Evolutionary conservation across 768 basidiomycete genomes (phyloP).

Genomic region (Panaeolus papilionaceus): DNA sequence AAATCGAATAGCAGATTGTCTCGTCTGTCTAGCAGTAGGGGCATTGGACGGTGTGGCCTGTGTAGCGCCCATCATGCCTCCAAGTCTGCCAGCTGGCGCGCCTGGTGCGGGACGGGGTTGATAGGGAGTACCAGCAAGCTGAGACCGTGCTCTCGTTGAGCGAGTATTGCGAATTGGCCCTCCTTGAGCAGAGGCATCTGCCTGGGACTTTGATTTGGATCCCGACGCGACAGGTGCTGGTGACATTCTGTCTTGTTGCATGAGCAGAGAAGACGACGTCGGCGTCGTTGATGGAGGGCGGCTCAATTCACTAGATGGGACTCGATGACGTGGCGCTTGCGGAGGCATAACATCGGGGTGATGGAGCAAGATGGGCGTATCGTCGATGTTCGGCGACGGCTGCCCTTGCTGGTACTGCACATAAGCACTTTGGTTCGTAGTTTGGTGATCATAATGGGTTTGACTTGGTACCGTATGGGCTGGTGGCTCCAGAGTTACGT

Average conservation of each 20-base stretch:
- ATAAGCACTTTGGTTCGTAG: not conserved
- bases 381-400: slow-evolving; percentile 25
- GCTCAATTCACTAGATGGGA: not conserved
- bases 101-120: slow-evolving; percentile 9
- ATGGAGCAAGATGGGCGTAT: slow-evolving; percentile 39
- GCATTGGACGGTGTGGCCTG: not conserved
- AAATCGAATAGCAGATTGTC: slow-evolving; percentile 18
- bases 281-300: slow-evolving; percentile 11
- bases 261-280: slow-evolving; percentile 13
- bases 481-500: slow-evolving; percentile 40
- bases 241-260: not conserved
- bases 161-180: slow-evolving; percentile 13
- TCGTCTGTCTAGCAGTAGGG: slow-evolving; percentile 13
- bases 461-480: slow-evolving; percentile 39
- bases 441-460: slow-evolving; percentile 19
- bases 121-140: slow-evolving; percentile 21
- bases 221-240: slow-evolving; percentile 13
- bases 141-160: not conserved
- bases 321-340: slow-evolving; percentile 23
- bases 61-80: slow-evolving; percentile 7
- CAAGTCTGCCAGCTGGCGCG: slow-evolving; percentile 13
- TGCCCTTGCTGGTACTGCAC: not conserved
- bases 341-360: slow-evolving; percentile 31
- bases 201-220: not conserved
- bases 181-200: slow-evolving; percentile 4